Base-by-base conservation (phyloP, 352 stramenopile genomes). In the Phytopythium oedochilum region DNA sequence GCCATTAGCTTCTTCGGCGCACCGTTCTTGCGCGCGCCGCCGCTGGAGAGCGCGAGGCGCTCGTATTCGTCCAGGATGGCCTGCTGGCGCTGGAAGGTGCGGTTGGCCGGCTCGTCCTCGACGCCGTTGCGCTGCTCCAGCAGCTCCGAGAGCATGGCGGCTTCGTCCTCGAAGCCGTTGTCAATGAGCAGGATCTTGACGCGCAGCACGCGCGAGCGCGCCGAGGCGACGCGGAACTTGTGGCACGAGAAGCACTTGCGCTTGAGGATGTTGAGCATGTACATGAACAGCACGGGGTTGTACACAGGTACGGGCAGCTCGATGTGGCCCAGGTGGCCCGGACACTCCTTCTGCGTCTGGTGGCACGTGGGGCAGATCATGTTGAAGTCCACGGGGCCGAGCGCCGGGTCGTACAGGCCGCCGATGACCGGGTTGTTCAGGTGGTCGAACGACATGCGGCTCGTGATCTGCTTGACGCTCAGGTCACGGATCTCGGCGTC, bases 161-260 rank as follows among this genome's bases (percentile, higher is more conserved):
- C 86, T 55, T 98, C 81, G 22, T 88, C 71, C 22, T 88, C 74
- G 54, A 92, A 86, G 42, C 94, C 93, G 39, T 87, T 85, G 67
- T 98, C 88, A 15, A 98, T 61, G 43, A 98, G 70, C 34, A 97
- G 62, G 38, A 98, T 78, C 73, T 98, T 97, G 43, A 96, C 78
- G 39, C 79, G 75, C 59, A 94, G 70, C 8, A 97, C 78, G 45
- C 88, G 82, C 45, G 89, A 89, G 55, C 77, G 61, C 26, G 80
- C 71, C 45, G 83, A 83, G 10, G 83, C 68, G 25, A 94, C 64
- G 58, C 89, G 83, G 63, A 99, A 98, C 64, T 97, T 97, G 83
- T 99, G 96, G 85, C 98, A 99, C 53, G 84, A 92, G 53, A 99
- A 95, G 87, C 98, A 99, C 70, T 99, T 99, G 70, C 87, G 84